Percentiles rank a stretch among this genome's conserved stretches.
These are phyloP conservation scores for Hebeloma cylindrosporum DNA, from an alignment of 768 basidiomycete genomes.

Conservation along the genomic window DNA sequence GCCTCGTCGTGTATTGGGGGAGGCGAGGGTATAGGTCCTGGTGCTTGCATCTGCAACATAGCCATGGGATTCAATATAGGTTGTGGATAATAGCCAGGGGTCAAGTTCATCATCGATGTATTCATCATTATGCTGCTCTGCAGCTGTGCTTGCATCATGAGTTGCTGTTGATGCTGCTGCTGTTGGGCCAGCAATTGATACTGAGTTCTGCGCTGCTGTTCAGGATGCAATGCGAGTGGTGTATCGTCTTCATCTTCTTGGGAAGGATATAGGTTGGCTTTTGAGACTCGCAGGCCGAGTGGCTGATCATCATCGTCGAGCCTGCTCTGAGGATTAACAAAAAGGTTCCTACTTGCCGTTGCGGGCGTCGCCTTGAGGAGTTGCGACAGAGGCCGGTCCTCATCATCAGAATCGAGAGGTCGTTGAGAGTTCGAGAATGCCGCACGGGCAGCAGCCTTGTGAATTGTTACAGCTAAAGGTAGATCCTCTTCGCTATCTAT, in stretches of 20 bases:
- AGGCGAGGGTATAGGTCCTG: constrained; percentile 56
- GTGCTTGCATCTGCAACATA: constrained; percentile 45
- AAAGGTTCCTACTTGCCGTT: constrained; percentile 42
- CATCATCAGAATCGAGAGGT: constrained; percentile 60
- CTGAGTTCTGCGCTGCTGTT: constrained; percentile 76
- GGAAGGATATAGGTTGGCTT: constrained; percentile 27
- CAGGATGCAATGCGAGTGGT: constrained; percentile 72
- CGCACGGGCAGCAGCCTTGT: constrained; percentile 51
- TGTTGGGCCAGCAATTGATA: constrained; percentile 56
- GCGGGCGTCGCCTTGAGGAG: constrained; percentile 39
- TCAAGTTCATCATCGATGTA: constrained; percentile 65
- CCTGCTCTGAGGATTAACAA: constrained; percentile 22
- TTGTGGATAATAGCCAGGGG: constrained; percentile 65
- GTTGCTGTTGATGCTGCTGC: constrained; percentile 58
- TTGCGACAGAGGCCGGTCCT: constrained; percentile 69
- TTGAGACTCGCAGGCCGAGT: constrained; percentile 67
- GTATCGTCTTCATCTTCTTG: constrained; percentile 59
- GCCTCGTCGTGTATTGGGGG: constrained; percentile 62
- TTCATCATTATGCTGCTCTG: constrained; percentile 76
- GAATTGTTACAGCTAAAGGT: constrained; percentile 67
- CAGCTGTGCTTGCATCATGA: constrained; percentile 78
- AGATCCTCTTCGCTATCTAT: constrained; percentile 79
- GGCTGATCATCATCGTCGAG: constrained; percentile 73
- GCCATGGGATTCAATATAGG: constrained; percentile 46
- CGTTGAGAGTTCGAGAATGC: constrained; percentile 24